A percentile compares a stretch with the other conserved stretches of the same genome.
These are phyloP conservation scores for Calonectria pauciramosa DNA, from an alignment of 2,329 filamentous ascomycete genomes.

Conservation along the genomic window DNA sequence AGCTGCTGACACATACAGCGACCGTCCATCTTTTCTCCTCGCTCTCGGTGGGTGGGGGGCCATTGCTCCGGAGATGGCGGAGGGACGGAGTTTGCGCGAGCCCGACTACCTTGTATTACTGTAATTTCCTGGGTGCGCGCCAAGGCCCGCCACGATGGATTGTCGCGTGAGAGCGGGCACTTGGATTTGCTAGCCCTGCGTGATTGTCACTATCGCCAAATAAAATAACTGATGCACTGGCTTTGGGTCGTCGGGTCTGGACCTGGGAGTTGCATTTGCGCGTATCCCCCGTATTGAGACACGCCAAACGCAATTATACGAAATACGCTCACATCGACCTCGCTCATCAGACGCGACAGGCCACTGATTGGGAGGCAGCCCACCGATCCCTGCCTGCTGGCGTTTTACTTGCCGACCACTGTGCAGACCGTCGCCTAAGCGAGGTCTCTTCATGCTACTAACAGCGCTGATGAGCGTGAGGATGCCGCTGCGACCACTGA, in stretches of 20 bases:
- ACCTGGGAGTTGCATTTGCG: neutral
- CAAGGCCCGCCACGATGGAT: constrained; percentile 36
- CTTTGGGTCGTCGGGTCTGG: neutral
- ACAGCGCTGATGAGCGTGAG: neutral
- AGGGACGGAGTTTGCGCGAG: constrained; percentile 43
- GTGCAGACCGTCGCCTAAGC: constrained; percentile 10
- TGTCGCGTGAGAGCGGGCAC: constrained; percentile 41
- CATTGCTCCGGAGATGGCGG: constrained; percentile 35
- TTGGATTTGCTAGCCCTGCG: neutral
- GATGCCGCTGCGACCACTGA: neutral
- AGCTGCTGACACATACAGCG: constrained; percentile 41
- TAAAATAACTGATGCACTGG: neutral
- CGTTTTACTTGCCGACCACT: neutral
- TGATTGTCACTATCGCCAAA: neutral
- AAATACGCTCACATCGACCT: constrained; percentile 13
- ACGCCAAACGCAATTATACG: constrained; percentile 2
- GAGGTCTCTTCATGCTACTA: neutral
- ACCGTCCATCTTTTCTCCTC: constrained; percentile 1
- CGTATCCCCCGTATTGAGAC: neutral
- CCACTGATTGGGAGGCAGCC: constrained; percentile 26
- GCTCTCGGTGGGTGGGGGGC: neutral
- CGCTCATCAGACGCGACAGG: neutral
- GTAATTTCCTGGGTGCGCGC: constrained; percentile 45
- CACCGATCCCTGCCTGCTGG: constrained; percentile 16
- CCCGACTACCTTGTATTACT: constrained; percentile 43